These are phyloP conservation scores for Aquilaria sinensis DNA, from an alignment of 345 rosid species.

Conservation along the genomic window DNA sequence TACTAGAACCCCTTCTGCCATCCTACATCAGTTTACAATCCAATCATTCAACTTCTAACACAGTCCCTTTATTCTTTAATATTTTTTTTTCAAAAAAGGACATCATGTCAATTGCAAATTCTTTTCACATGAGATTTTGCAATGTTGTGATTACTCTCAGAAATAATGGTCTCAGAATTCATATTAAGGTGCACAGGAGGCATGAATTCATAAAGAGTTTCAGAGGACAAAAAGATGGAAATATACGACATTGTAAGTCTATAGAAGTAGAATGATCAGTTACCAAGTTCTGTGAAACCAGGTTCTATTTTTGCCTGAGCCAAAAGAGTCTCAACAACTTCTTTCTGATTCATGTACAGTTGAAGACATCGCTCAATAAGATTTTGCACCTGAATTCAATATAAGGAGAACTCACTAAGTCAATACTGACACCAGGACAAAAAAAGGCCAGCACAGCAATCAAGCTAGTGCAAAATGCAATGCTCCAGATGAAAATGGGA, in stretches of 20 bases:
- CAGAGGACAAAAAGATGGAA: not conserved
- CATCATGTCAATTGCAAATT: too few relatives aligned
- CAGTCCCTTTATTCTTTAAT: too few relatives aligned
- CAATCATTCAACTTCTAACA: too few relatives aligned
- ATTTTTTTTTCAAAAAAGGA: too few relatives aligned
- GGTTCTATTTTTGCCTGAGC: slow-evolving; percentile 95
- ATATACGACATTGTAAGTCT: too few relatives aligned
- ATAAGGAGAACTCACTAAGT: not conserved
- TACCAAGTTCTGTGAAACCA: slow-evolving; percentile 96
- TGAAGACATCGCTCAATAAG: slow-evolving; percentile 94
- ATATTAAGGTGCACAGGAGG: too few relatives aligned
- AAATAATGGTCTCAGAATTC: too few relatives aligned
- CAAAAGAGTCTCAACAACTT: slow-evolving; percentile 85
- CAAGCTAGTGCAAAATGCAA: not conserved
- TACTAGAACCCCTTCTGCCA: too few relatives aligned
- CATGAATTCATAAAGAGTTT: too few relatives aligned
- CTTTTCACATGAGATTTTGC: too few relatives aligned
- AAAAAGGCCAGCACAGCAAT: slow-evolving; percentile 1
- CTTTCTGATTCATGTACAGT: slow-evolving; percentile 91
- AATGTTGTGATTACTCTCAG: too few relatives aligned
- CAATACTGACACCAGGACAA: not conserved
- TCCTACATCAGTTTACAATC: too few relatives aligned
- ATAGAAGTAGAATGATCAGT: not conserved
- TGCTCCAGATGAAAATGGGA: not conserved
- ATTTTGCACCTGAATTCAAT: slow-evolving; percentile 75